Base-by-base conservation (phyloP, 2,329 filamentous ascomycete genomes). In the Sclerotinia nivalis region DNA sequence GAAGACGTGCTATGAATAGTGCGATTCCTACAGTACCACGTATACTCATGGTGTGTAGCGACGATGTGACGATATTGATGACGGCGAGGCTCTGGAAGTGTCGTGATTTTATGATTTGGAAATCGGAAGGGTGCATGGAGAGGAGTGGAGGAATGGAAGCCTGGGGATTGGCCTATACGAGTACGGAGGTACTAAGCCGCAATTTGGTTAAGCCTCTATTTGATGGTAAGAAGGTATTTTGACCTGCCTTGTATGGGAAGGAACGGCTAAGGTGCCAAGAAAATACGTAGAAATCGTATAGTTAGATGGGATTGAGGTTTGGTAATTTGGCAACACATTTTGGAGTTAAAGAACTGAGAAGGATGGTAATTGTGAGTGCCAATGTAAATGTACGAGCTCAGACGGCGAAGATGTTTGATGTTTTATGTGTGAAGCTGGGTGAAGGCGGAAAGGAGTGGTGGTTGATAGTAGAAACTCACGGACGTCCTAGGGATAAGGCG, bases 1-100 rank as follows among this genome's bases (percentile, higher is more conserved):
- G 47, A 52, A 64, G 61, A 28, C 5, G 47, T 64, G 22, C 61
- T 52, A 64, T 64, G 45, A 64, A 64, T 50, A 52, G 31, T 34
- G 61, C 22, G 31, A 40, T 52, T 64, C 61, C 61, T 64, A 7
- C n/a, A 40, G 22, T 37, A 40, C 22, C 18, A 8, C 45, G 8
- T 49, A 49, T 50, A 22, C 7, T 28, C 10, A 25, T 43, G 37
- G 15, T 45, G 12, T 22, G n/a, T 28, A 52, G 47, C 7, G 15
- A 47, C 45, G 12, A 62, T 62, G 43, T 50, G 22, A 52, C 61
- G 15, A 40, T n/a, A 1, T 62, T 64, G 47, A 64, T 52, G 47
- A 50, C 50, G 60, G 31, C n/a, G 60, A 40, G 31, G 60, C 6
- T 12, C 50, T 15, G 31, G 37, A 37, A 37, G 49, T 50, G 47